These are phyloP conservation scores for Obba rivulosa DNA, from an alignment of 768 basidiomycete genomes.

Conservation along the genomic window DNA sequence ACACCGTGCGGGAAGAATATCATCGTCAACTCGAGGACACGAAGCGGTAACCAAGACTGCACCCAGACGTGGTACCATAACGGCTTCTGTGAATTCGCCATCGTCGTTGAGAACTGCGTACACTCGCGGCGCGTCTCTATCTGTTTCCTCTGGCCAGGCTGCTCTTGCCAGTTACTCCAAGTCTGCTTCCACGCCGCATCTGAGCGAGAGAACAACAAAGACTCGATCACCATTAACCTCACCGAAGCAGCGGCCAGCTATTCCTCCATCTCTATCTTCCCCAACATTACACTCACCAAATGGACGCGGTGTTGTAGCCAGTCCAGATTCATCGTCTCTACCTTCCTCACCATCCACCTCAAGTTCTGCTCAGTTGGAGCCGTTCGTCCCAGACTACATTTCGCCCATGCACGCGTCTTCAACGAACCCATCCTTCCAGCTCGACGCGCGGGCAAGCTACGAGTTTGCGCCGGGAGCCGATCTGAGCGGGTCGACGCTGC, in stretches of 20 bases:
- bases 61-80: slow-evolving; percentile 12
- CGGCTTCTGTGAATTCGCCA: slow-evolving; percentile 1
- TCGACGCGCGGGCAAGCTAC: slow-evolving; percentile 45
- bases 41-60: slow-evolving; percentile 15
- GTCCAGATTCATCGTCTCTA: not conserved
- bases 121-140: slow-evolving; percentile 6
- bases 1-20: slow-evolving; percentile 6
- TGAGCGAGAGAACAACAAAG: slow-evolving; percentile 2
- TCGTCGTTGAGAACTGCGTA: slow-evolving; percentile 4
- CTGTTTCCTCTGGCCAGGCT: not conserved
- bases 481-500: slow-evolving; percentile 45
- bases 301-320: not conserved
- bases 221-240: slow-evolving; percentile 7
- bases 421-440: slow-evolving; percentile 70
- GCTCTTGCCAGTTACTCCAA: slow-evolving; percentile 2
- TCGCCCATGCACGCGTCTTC: slow-evolving; percentile 80
- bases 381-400: slow-evolving; percentile 54
- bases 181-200: slow-evolving; percentile 6
- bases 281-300: not conserved
- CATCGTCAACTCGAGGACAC: not conserved
- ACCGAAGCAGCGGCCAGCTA: not conserved
- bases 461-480: slow-evolving; percentile 56
- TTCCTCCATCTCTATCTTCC: not conserved
- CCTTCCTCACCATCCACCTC: too few species aligned
- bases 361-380: too few species aligned